phyloP scores from a whole-genome alignment of 1,139 yeast species.

The Yamadazyma triangularis region DNA sequence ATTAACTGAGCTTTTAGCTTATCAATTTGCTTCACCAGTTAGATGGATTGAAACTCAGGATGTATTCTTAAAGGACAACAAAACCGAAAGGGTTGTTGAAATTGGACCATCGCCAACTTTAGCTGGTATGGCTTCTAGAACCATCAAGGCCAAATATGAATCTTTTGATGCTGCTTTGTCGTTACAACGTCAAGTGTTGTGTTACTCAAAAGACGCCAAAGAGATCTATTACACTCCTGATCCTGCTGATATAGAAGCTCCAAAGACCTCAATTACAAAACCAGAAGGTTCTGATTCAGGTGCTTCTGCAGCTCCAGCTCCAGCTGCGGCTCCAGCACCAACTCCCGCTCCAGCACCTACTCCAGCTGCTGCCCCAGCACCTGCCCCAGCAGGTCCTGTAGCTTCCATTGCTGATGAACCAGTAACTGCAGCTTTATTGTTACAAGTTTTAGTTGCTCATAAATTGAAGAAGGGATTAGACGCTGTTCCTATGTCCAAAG shows the following conservation, averaged over 20 bases:
- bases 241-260: constrained; percentile 52
- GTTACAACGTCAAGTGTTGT: constrained; percentile 91
- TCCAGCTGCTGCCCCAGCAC: constrained; percentile 54
- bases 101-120: constrained; percentile 98
- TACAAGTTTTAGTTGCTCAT: constrained; percentile 91
- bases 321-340: constrained; percentile 26
- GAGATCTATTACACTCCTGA: constrained; percentile 96
- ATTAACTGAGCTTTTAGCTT: constrained; percentile 92
- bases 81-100: constrained; percentile 95
- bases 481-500: constrained; percentile 81
- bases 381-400: constrained; percentile 68
- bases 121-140: constrained; percentile 97
- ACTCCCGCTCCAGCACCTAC: constrained; percentile 49
- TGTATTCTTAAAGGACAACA: constrained; percentile 88
- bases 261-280: constrained; percentile 25
- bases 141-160: constrained; percentile 93
- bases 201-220: constrained; percentile 93
- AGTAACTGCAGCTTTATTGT: constrained; percentile 72
- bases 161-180: constrained; percentile 97
- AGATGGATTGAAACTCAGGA: constrained; percentile 99
- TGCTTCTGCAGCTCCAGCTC: no score
- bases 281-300: not conserved
- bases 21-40: constrained; percentile 98
- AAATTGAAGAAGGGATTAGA: constrained; percentile 89
- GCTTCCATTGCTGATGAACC: constrained; percentile 87